Evolutionary conservation across 2,329 filamentous ascomycete genomes (phyloP), one percentile per base, ranked within the genome.

Genomic region (Alternaria ventricosa): DNA sequence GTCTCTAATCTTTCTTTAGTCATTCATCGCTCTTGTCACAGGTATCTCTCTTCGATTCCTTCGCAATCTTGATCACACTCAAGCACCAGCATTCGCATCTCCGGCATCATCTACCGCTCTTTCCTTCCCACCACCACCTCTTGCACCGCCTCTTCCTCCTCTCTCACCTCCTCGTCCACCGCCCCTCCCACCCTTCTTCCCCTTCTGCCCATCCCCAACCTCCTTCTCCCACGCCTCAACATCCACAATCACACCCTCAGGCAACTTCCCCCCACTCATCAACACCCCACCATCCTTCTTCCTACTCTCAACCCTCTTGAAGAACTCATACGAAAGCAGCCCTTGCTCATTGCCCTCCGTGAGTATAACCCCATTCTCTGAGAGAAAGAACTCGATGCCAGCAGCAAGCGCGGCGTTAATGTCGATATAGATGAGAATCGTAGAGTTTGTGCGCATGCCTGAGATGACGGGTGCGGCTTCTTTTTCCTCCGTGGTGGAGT

Each of bases 401-500:
- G 81, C 88, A 4, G 64, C 67, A 71, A 97, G 76, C 70, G 92
- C 90, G 73, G 83, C 83, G 78, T 84, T 81, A 27, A 97, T 81
- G 80, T 97, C 89, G 60, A 97, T 83, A 80, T 92, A 92, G 27
- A 97, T 86, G 66, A 97, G 75, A 6, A 78, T 76, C 89, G 93
- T 68, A 74, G 80, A 82, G 10, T 77, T 79, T n/a, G 77, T 84
- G 22, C 95, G 85, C 92, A 97, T 96, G 1, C 94, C 94, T 43
- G 90, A 93, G 23, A 95, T 87, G 3, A 94, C 91, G 0, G 77
- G 77, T n/a, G 72, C 71, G 1, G 73, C 68, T n/a, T 70, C 70
- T 69, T 73, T 65, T 33, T 62, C 69, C 20, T 72, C 63, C 9
- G 63, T 69, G 44, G 70, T 69, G 56, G 76, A 33, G n/a, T 36